Evolutionary conservation across 371 early-diverging fungal genomes (phyloP), one percentile per base, ranked within the genome.

Genomic region (Actinomortierella ambigua): DNA sequence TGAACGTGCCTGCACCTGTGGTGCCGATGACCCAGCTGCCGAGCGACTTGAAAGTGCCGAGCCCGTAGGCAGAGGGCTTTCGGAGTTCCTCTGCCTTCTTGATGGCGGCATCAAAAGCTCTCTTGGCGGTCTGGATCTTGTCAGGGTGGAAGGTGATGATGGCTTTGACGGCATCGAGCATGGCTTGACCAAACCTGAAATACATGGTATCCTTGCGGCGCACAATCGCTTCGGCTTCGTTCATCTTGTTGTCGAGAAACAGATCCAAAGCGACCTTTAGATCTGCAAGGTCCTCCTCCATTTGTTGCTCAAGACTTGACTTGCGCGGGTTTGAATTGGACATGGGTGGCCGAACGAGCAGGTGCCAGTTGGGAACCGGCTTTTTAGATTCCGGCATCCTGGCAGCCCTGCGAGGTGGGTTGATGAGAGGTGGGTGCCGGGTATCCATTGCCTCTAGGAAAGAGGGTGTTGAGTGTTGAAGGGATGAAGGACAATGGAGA

Each of bases 121-220:
- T 61, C 71, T 65, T 71, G 14, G 71, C 71, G 34, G 57, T 65
- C 48, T 71, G 66, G 48, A 71, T 71, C 22, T 71, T 61, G n/a
- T 61, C 63, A 4, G 63, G 65, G 54, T 61, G 59, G 24, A 71
- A 71, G 3, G 62, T 62, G 56, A 71, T 18, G 34, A 65, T 55
- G n/a, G 71, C 71, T 18, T 28, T 49, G 6, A 71, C 27, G 0
- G 71, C 63, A 48, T 62, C 63, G 2, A 59, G 7, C 18, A 71
- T 59, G 11, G 71, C 66, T 24, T 55, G 62, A 8, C 71, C 71
- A 39, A 71, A 58, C 29, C 50, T 49, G 53, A 65, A 71, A 34
- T 71, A 71, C 62, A 71, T 65, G 20, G 71, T 65, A 13, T 71
- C 71, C 49, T 65, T 65, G 22, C 65, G 55, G 1, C 66, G 59